These are phyloP conservation scores for Chaetoceros tenuissimus DNA, from an alignment of 108 stramenopile species.

Conservation along the genomic window DNA sequence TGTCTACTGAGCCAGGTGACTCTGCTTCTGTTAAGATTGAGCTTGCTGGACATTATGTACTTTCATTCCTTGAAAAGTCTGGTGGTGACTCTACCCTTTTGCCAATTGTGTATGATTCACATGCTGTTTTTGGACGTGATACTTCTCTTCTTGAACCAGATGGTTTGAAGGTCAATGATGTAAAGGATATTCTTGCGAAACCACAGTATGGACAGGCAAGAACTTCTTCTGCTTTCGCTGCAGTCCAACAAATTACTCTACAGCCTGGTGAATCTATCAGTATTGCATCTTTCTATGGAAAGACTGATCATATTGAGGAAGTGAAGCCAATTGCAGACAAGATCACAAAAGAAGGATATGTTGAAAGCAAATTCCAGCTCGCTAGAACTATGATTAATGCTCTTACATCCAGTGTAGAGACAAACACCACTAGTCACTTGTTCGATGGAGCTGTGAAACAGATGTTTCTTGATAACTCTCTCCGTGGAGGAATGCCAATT, in stretches of 20 bases:
- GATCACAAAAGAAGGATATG: constrained; percentile 56
- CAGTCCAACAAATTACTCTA: constrained; percentile 50
- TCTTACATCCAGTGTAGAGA: constrained; percentile 80
- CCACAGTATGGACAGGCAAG: constrained; percentile 86
- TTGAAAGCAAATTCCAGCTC: constrained; percentile 52
- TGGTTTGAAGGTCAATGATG: constrained; percentile 41
- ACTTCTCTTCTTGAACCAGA: constrained; percentile 62
- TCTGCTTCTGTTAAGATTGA: constrained; percentile 78
- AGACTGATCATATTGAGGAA: constrained; percentile 56
- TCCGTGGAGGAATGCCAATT: constrained; percentile 91
- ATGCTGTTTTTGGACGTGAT: constrained; percentile 81
- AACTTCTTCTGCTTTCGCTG: constrained; percentile 91
- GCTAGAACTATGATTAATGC: constrained; percentile 72
- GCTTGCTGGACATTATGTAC: constrained; percentile 85
- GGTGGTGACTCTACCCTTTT: constrained; percentile 37
- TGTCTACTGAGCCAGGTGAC: constrained; percentile 86
- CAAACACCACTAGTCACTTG: constrained; percentile 75
- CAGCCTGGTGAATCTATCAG: constrained; percentile 69
- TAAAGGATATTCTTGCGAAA: constrained; percentile 57
- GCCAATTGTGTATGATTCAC: constrained; percentile 87
- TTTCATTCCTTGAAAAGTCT: constrained; percentile 70
- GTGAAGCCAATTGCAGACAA: constrained; percentile 57
- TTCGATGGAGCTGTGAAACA: constrained; percentile 89
- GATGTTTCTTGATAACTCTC: constrained; percentile 91
- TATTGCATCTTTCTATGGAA: constrained; percentile 80